Base-by-base conservation (phyloP, 2,329 filamentous ascomycete species). In the Fusarium subtropicale region DNA sequence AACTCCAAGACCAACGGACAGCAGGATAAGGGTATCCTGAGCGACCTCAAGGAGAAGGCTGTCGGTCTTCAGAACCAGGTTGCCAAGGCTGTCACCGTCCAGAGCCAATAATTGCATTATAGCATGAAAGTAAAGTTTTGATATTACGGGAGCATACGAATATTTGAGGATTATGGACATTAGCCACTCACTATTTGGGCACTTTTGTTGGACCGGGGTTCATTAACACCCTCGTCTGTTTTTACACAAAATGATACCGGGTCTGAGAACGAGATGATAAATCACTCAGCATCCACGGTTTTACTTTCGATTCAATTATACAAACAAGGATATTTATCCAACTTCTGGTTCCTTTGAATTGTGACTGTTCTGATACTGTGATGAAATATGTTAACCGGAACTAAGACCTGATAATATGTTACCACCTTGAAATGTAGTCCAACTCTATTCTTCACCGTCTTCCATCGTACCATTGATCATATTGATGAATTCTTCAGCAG, bases 181-280 rank as follows among this genome's bases (percentile, higher is more conserved):
- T 16, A 26, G 3, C 26, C 26, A 36, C 18, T 24, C 28, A 52
- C n/a, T 52, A 15, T n/a, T 51, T 30, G 28, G 15, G 18, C 26
- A 33, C 3, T 16, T 26, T 50, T 26, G n/a, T 52, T n/a, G 10
- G 24, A 46, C 20, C n/a, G 2, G 62, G 48, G 36, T 36, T 33
- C 2, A 5, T 34, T 61, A 22, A 47, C 20, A 20, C 28, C 13
- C 8, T 2, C 1, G 4, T 4, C 55, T 46, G 36, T 12, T 41
- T 60, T 48, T 51, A 38, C 6, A 47, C 61, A 60, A 31, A 18
- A 56, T 66, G 55, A 66, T 61, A 61, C 61, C 63, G 62, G 55
- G 63, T 56, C 63, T 66, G 63, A 66, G 63, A 66, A 4, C 61
- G 63, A 66, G 62, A 66, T 66, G 63, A 66, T 66, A 66, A 66